These are phyloP conservation scores for Dryadomyces sulphureus DNA, from an alignment of 2,329 filamentous ascomycete species.

Conservation along the genomic window DNA sequence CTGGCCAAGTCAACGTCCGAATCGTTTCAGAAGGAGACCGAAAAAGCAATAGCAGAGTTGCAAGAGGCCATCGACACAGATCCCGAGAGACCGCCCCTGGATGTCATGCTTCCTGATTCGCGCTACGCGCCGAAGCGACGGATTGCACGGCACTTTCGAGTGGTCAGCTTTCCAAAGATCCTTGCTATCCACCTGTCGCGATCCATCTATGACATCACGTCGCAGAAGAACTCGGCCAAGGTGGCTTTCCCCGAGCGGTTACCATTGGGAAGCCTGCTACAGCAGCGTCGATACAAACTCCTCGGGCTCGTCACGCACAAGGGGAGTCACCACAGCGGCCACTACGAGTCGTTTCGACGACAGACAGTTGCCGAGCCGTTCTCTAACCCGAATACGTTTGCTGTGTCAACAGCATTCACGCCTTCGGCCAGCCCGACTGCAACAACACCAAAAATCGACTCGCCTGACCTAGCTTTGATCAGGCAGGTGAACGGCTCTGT, in stretches of 20 bases:
- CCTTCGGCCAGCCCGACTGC: conserved; percentile 38
- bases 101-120: conserved; percentile 58
- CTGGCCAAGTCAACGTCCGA: conserved; percentile 38
- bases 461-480: conserved; percentile 15
- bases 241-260: conserved; percentile 84
- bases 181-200: conserved; percentile 84
- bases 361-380: conserved; percentile 70
- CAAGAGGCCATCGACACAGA: conserved; percentile 59
- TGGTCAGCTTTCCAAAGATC: conserved; percentile 77
- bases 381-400: conserved; percentile 69
- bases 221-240: conserved; percentile 88
- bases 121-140: conserved; percentile 63
- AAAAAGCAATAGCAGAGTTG: conserved; percentile 48
- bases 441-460: conserved; percentile 27
- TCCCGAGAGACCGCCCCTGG: conserved; percentile 62
- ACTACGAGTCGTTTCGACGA: conserved; percentile 90
- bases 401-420: conserved; percentile 60
- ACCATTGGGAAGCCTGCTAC: conserved; percentile 63
- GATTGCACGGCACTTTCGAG: conserved; percentile 77
- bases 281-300: conserved; percentile 68
- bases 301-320: conserved; percentile 86
- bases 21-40: conserved; percentile 33
- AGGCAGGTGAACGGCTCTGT: conserved; percentile 21
- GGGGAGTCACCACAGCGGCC: conserved; percentile 87
- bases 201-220: conserved; percentile 75